Percentiles rank a stretch among this genome's conserved stretches.
phyloP scores from a whole-genome alignment of 495 filamentous ascomycete genomes.

The Tuber brumale region DNA sequence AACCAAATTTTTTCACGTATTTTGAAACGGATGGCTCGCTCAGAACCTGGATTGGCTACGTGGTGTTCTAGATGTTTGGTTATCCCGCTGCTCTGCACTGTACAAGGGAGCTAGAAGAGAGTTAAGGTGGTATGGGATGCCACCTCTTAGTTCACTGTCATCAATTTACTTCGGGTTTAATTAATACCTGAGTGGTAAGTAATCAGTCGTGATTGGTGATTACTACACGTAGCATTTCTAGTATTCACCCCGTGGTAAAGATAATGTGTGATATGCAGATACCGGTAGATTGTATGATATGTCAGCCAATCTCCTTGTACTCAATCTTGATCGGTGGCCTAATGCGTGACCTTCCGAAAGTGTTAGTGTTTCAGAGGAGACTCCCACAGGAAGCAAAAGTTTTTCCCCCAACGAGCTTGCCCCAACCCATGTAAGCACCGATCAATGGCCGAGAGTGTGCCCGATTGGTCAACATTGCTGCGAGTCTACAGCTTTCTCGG shows the following conservation, averaged over 20 bases:
- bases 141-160: background rate
- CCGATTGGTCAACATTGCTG: background rate
- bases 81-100: too few relatives aligned
- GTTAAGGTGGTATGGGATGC: background rate
- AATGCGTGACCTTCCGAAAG: background rate
- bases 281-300: background rate
- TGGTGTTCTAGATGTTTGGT: background rate
- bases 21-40: background rate
- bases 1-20: too few relatives aligned
- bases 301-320: background rate
- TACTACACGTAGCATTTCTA: background rate
- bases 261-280: background rate
- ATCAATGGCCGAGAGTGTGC: background rate
- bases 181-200: background rate
- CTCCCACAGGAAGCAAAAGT: background rate
- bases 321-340: background rate
- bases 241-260: background rate
- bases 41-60: background rate
- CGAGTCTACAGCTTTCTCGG: background rate
- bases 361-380: background rate
- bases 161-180: background rate
- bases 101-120: background rate
- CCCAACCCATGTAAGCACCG: background rate
- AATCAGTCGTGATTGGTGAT: background rate
- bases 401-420: background rate